Evolutionary conservation across 176 grass and related monocot species (phyloP), one percentile per base, ranked within the genome.

Genomic region (Zizania latifolia): DNA sequence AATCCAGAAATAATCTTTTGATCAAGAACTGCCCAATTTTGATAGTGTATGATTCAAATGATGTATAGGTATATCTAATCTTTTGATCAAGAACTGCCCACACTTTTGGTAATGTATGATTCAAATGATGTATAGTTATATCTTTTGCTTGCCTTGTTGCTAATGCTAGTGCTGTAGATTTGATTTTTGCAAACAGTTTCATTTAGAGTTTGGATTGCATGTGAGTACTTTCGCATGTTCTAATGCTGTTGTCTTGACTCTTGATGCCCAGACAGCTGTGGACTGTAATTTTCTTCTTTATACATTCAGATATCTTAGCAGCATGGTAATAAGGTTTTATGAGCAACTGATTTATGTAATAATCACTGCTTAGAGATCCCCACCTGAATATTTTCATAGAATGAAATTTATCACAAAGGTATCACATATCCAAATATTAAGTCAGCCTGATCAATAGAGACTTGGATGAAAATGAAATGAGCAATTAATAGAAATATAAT

Each of bases 161-260:
- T 66, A 63, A 67, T 45, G 16, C 3, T 75, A 37, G 31, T 58
- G 36, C 36, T 83, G 43, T 24, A 14, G 3, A 59, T 76, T 58
- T 58, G 2, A 76, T 83, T 13, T 58, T 50, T 48, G 10, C 53
- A 60, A 69, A 48, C 69, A 17, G 31, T 69, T 60, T 83, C 46
- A 22, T 76, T 31, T 31, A 58, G 24, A 68, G 37, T 29, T 34
- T 83, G 5, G 29, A 58, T 69, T 21, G 11, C 41, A 78, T 7
- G 34, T 63, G 29, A 56, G 33, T 16, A 4, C 34, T 10, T 32
- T 16, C 17, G 46, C 48, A 9, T 84, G 57, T 78, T 69, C 19
- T 54, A 41, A 9, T 24, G 17, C 0, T 8, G 40, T 43, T 78
- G 17, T 70, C 29, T 64, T 63, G 58, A 64, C 23, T 4, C n/a